Evolutionary conservation across 305 asterid genomes (phyloP), one percentile per base, ranked within the genome.

Genomic region (Fraxinus greggii): DNA sequence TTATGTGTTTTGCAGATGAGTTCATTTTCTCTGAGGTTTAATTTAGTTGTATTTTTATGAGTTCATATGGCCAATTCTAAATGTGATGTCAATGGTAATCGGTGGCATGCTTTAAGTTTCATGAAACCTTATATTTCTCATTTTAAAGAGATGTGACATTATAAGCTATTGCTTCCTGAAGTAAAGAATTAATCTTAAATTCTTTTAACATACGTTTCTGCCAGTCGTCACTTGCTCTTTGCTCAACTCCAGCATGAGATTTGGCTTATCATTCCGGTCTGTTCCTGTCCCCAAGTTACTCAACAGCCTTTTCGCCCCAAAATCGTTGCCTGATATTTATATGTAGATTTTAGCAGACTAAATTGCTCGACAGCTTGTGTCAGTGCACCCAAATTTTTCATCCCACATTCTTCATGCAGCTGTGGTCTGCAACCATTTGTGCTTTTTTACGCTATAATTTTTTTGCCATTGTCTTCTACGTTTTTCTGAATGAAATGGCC

Each of bases 51-150:
- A 17, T 48, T 40, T 79, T 10, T 42, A 21, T 21, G 15, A 59
- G 70, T 59, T 21, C 1, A 59, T 59, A 59, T 21, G 31, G 70
- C 70, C 13, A 59, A 7, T 35, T 73, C 24, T 77, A 70, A 67
- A 82, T n/a, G 31, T 36, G 77, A 75, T 26, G 19, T 21, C 26
- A 72, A 78, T 83, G 81, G 32, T 77, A 75, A 75, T 86, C 78
- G 79, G 67, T 19, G 24, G 65, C 65, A 42, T 12, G 54, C 17
- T 38, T 42, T 42, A 0, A 13, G 19, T 13, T 13, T 45, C 56
- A 45, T 13, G 5, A 45, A 3, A 45, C 19, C n/a, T 45, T 13
- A 15, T 45, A 45, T 45, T 45, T 45, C 56, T 45, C 19, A 45
- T 13, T 45, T 45, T 19, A 3, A 45, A 45, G n/a, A 13, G 56